Evolutionary conservation across 1,284 basidiomycete genomes (phyloP).

Genomic region (Marasmius fiardii): DNA sequence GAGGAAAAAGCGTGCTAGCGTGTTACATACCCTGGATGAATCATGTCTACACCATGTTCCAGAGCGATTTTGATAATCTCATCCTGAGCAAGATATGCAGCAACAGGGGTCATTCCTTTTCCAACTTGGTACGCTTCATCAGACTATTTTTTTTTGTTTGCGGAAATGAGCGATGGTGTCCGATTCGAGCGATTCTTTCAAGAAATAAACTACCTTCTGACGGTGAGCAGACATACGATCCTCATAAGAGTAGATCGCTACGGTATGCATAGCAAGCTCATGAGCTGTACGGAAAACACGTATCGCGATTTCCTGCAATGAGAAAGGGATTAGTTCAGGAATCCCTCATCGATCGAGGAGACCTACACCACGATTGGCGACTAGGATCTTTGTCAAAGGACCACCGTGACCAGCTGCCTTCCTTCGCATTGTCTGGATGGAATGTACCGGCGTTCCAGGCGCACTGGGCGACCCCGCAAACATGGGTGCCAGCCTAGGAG

Average conservation of each 20-base stretch:
- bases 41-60: slow-evolving; percentile 99
- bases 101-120: slow-evolving; percentile 92
- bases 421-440: slow-evolving; percentile 87
- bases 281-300: slow-evolving; percentile 98
- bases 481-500: slow-evolving; percentile 67
- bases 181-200: not conserved
- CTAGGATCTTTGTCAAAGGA: slow-evolving; percentile 89
- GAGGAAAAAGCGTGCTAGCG: slow-evolving; percentile 1
- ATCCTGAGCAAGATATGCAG: slow-evolving; percentile 95
- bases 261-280: slow-evolving; percentile 98
- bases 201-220: slow-evolving; percentile 71
- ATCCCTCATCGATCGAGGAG: not conserved
- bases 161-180: not conserved
- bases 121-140: slow-evolving; percentile 99
- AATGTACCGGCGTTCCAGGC: slow-evolving; percentile 80
- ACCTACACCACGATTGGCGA: slow-evolving; percentile 92
- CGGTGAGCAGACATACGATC: slow-evolving; percentile 97
- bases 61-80: slow-evolving; percentile 95
- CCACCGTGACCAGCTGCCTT: slow-evolving; percentile 90
- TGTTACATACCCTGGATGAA: slow-evolving; percentile 86
- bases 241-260: slow-evolving; percentile 97
- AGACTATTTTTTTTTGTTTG: too few relatives aligned
- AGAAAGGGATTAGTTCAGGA: not conserved
- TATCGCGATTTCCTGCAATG: slow-evolving; percentile 95
- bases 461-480: slow-evolving; percentile 71